Evolutionary conservation across 2,329 filamentous ascomycete genomes (phyloP).

Genomic region (Incumbomyces delicatus): DNA sequence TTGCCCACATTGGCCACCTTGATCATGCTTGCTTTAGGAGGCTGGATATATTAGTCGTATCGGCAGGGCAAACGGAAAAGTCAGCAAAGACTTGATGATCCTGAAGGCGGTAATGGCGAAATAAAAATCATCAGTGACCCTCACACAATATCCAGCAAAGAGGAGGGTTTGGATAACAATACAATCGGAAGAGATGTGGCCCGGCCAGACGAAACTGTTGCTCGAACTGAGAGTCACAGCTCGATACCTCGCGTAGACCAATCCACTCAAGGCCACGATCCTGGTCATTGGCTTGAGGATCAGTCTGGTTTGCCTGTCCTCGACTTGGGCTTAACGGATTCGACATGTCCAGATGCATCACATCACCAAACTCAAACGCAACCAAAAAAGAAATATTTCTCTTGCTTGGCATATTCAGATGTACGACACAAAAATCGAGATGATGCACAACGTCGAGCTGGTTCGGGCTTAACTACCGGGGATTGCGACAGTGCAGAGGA

Average conservation of each 20-base stretch:
- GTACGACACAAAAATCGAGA: not conserved
- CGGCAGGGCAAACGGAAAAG: not conserved
- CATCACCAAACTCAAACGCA: not conserved
- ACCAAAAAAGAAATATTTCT: not conserved
- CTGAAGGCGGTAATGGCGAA: not conserved
- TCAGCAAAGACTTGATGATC: not conserved
- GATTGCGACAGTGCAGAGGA: not conserved
- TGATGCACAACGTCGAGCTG: too few species aligned
- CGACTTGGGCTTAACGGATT: too few species aligned
- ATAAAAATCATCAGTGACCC: not conserved
- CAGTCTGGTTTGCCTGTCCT: too few species aligned
- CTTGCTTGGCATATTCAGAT: not conserved
- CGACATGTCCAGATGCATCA: too few species aligned
- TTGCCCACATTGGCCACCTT: not conserved
- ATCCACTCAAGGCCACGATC: too few species aligned
- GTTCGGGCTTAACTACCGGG: not conserved
- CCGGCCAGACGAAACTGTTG: too few species aligned
- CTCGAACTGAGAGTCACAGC: too few species aligned
- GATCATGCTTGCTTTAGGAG: not conserved
- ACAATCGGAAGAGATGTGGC: not conserved
- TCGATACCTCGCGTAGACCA: too few species aligned
- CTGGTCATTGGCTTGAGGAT: too few species aligned
- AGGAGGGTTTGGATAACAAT: not conserved
- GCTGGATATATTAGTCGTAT: slow-evolving; percentile 5
- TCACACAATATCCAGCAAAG: not conserved